Percentiles rank a stretch among this genome's conserved stretches.
phyloP scores from a whole-genome alignment of 345 rosid species.

The rapeseed (Brassica napus) region DNA sequence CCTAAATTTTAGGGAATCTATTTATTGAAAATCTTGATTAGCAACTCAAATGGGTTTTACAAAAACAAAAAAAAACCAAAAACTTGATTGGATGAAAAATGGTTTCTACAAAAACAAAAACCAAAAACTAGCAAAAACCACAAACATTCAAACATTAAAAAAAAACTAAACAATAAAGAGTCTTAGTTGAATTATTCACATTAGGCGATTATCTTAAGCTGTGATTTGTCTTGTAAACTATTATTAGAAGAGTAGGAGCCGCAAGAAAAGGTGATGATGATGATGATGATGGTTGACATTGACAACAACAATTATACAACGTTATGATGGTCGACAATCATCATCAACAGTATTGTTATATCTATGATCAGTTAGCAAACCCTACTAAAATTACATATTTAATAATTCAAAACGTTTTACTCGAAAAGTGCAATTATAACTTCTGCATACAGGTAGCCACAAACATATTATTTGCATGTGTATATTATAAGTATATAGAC shows the following conservation, averaged over 20 bases:
- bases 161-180: slow-evolving; percentile 5
- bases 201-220: background rate
- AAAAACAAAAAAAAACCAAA: too few relatives aligned
- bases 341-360: slow-evolving; percentile 23
- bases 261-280: slow-evolving; percentile 6
- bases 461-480: background rate
- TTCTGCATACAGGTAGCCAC: background rate
- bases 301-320: slow-evolving; percentile 25
- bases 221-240: background rate
- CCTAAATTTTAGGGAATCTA: too few relatives aligned
- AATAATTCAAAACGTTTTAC: slow-evolving; percentile 3
- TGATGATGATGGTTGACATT: slow-evolving; percentile 24
- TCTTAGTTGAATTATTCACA: background rate
- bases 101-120: too few relatives aligned
- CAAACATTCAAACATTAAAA: too few relatives aligned
- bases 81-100: too few relatives aligned
- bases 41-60: too few relatives aligned
- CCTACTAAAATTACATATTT: background rate
- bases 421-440: background rate
- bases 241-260: background rate
- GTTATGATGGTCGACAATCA: slow-evolving; percentile 27
- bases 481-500: background rate
- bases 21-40: too few relatives aligned
- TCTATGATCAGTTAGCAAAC: slow-evolving; percentile 5
- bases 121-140: too few relatives aligned